These are phyloP conservation scores for Alternaria dauci DNA, from an alignment of 2,329 filamentous ascomycete genomes.

Conservation along the genomic window DNA sequence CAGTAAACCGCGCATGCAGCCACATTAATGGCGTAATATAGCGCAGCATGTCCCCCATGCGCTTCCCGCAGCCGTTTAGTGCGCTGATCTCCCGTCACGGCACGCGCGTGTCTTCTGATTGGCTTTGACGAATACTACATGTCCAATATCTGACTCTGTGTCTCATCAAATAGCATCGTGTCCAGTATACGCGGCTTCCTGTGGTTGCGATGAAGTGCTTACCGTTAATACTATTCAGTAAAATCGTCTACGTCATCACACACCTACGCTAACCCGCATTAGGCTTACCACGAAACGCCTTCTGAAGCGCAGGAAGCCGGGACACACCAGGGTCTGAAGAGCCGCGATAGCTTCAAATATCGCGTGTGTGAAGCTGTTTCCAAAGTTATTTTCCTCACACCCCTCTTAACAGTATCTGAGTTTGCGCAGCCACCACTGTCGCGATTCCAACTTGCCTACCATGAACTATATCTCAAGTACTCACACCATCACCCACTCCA, in stretches of 20 bases:
- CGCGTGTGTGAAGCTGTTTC: too few relatives aligned
- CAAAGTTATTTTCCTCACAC: too few relatives aligned
- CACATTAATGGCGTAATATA: not conserved
- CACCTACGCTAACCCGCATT: conserved; percentile 26
- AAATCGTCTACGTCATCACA: conserved; percentile 38
- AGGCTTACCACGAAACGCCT: conserved; percentile 29
- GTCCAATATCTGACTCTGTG: not conserved
- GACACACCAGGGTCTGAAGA: conserved; percentile 28
- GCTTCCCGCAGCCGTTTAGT: not conserved
- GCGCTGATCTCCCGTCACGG: conserved; percentile 2
- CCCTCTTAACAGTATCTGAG: too few relatives aligned
- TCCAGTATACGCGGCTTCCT: not conserved
- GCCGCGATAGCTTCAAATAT: conserved; percentile 15
- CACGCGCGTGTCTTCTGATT: not conserved
- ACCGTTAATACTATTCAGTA: not conserved
- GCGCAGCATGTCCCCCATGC: not conserved
- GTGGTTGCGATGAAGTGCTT: not conserved
- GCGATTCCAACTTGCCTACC: conserved; percentile 5
- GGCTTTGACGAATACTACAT: not conserved
- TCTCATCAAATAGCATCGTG: too few relatives aligned
- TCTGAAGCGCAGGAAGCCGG: conserved; percentile 14
- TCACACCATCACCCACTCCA: conserved; percentile 19
- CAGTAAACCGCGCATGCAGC: not conserved
- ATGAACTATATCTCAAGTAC: conserved; percentile 48
- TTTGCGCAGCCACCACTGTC: too few relatives aligned